Evolutionary conservation across 495 filamentous ascomycete species (phyloP).

Genomic region (Chlorociboria aeruginascens): DNA sequence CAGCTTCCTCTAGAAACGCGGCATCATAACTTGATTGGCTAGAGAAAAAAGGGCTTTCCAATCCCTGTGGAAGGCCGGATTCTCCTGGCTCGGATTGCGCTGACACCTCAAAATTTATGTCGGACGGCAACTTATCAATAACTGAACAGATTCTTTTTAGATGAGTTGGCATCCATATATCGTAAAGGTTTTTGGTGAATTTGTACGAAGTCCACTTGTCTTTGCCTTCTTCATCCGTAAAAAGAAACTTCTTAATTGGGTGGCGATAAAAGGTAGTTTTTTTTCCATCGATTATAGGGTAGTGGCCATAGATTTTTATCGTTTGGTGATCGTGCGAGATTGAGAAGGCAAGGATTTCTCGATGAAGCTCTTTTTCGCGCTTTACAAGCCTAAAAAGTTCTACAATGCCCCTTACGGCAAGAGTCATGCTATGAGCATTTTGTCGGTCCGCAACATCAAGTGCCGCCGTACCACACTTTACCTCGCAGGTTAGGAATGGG

Average conservation of each 20-base stretch:
- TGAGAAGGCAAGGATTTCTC: no score
- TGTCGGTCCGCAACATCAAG: slow-evolving; percentile 28
- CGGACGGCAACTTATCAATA: no score
- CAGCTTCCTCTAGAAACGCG: no score
- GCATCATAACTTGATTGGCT: no score
- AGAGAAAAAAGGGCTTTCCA: no score
- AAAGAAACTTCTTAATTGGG: slow-evolving; percentile 12
- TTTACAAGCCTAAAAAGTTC: slow-evolving; percentile 22
- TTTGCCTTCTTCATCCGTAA: not conserved
- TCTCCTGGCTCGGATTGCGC: no score
- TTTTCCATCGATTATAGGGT: slow-evolving; percentile 20
- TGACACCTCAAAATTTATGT: no score
- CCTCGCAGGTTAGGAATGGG: slow-evolving; percentile 28
- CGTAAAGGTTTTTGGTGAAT: no score
- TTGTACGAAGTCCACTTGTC: not conserved
- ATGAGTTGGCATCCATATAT: no score
- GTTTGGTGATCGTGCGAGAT: slow-evolving; percentile 28
- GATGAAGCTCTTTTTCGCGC: slow-evolving; percentile 27
- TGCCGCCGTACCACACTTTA: slow-evolving; percentile 24
- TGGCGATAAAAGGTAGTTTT: slow-evolving; percentile 25
- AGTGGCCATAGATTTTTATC: slow-evolving; percentile 27
- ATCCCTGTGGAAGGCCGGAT: no score
- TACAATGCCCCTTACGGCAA: slow-evolving; percentile 26
- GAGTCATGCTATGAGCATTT: slow-evolving; percentile 29
- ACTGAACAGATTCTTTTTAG: no score